Percentiles rank a stretch among this genome's conserved stretches.
Evolutionary conservation across 2,329 filamentous ascomycete species (phyloP).

Genomic region (Alternaria hordeiaustralica): DNA sequence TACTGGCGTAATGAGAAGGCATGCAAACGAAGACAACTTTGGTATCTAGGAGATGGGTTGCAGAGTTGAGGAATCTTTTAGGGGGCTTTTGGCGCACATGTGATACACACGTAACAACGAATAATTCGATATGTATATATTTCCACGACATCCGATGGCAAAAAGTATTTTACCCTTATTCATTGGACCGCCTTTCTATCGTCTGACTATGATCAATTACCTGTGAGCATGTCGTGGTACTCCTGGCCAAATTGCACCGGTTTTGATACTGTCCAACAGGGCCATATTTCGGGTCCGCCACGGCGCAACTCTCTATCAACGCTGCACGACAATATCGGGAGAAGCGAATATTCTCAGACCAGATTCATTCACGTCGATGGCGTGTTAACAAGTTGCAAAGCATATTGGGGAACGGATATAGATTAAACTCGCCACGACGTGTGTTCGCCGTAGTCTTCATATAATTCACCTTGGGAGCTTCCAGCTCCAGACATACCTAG

Average conservation of each 20-base stretch:
- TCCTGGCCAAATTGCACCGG: neutral
- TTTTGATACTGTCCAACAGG: neutral
- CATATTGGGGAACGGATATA: neutral
- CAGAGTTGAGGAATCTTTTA: neutral
- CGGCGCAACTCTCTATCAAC: neutral
- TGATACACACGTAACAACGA: neutral
- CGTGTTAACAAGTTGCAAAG: neutral
- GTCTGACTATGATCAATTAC: neutral
- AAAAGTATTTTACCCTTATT: neutral
- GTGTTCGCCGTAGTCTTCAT: rapidly evolving
- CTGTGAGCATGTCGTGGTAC: neutral
- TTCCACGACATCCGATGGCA: neutral
- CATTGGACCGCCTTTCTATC: neutral
- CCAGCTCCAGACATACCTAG: neutral
- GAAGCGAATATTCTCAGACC: neutral
- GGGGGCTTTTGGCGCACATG: neutral
- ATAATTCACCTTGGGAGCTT: neutral
- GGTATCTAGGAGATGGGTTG: neutral
- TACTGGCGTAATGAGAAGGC: neutral
- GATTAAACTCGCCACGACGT: neutral
- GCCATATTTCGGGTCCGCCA: neutral
- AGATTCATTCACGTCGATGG: neutral
- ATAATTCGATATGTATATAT: neutral
- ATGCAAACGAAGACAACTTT: neutral
- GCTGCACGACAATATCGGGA: neutral